Conservation (phyloP, 352 stramenopile genomes). For the Globisporangium canariense region DNA sequence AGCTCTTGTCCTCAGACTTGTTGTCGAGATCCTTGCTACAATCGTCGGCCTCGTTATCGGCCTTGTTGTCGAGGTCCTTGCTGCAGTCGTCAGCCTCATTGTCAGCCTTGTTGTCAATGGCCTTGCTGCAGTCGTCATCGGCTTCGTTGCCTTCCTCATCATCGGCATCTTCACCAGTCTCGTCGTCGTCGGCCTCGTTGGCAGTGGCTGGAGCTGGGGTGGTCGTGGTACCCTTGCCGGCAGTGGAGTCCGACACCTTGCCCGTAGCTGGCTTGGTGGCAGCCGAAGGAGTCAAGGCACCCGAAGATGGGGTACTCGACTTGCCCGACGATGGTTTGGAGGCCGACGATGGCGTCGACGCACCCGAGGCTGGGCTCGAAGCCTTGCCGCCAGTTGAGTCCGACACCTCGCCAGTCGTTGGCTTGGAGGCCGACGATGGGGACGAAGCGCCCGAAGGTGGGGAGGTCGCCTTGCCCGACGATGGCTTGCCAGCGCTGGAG, state of each 20-base stretch:
- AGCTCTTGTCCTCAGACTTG: slow-evolving; percentile 5
- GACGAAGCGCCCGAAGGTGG: slow-evolving; percentile 6
- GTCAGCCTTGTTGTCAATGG: slow-evolving; percentile 12
- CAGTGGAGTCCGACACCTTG: slow-evolving; percentile 12
- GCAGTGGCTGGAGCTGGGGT: neutral
- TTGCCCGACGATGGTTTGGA: slow-evolving; percentile 7
- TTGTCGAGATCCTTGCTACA: slow-evolving; percentile 20
- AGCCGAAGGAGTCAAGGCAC: slow-evolving; percentile 1
- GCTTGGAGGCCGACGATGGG: slow-evolving; percentile 11
- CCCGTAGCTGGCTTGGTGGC: slow-evolving; percentile 8
- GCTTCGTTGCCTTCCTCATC: slow-evolving; percentile 12
- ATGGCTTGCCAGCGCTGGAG: neutral
- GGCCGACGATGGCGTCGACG: neutral
- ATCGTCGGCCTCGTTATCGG: slow-evolving; percentile 20
- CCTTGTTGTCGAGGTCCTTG: slow-evolving; percentile 23
- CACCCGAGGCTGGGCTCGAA: slow-evolving; percentile 4
- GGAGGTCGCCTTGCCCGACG: neutral
- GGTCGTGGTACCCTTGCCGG: slow-evolving; percentile 2
- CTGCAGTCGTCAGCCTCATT: slow-evolving; percentile 13
- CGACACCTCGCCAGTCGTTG: slow-evolving; percentile 7
- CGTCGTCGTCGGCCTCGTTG: slow-evolving; percentile 8
- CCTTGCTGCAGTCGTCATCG: slow-evolving; percentile 22
- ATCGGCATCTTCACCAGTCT: slow-evolving; percentile 10
- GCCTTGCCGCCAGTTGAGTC: slow-evolving; percentile 8
- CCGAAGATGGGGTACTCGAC: neutral